Evolutionary conservation across 83 land plant genomes (phyloP).

Genomic region (Picea mariana): DNA sequence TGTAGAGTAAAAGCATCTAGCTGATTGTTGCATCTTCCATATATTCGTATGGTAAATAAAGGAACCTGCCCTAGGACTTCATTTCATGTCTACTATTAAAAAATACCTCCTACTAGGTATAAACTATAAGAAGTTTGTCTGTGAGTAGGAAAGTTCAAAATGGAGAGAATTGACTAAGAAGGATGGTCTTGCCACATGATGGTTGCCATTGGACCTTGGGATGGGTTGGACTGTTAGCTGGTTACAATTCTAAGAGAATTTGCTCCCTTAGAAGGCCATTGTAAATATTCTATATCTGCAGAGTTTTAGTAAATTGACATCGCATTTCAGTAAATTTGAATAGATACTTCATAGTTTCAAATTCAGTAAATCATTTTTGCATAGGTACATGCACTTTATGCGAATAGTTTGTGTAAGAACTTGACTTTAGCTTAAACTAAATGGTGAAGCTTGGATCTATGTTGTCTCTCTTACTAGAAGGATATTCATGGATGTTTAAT

Average conservation of each 20-base stretch:
- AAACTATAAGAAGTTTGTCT: neutral
- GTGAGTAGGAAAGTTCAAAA: neutral
- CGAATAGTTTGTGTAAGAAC: neutral
- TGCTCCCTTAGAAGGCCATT: neutral
- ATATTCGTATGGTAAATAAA: neutral
- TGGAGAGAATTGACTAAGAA: neutral
- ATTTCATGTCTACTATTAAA: neutral
- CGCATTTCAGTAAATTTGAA: neutral
- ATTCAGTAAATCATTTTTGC: too few relatives aligned
- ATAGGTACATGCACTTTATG: neutral
- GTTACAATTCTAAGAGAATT: neutral
- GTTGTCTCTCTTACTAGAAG: neutral
- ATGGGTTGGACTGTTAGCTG: neutral
- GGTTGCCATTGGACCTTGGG: neutral
- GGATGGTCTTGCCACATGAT: neutral
- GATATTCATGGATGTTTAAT: neutral
- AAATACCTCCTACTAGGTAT: neutral
- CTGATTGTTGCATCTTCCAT: conserved; percentile 4
- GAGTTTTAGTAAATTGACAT: neutral
- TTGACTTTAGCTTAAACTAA: neutral
- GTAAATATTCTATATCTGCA: neutral
- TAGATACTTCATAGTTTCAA: too few relatives aligned
- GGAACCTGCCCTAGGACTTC: neutral
- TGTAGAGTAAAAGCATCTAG: neutral
- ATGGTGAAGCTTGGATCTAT: neutral